Conservation (phyloP, 1,284 basidiomycete genomes). For the Sanghuangporus baumii region DNA sequence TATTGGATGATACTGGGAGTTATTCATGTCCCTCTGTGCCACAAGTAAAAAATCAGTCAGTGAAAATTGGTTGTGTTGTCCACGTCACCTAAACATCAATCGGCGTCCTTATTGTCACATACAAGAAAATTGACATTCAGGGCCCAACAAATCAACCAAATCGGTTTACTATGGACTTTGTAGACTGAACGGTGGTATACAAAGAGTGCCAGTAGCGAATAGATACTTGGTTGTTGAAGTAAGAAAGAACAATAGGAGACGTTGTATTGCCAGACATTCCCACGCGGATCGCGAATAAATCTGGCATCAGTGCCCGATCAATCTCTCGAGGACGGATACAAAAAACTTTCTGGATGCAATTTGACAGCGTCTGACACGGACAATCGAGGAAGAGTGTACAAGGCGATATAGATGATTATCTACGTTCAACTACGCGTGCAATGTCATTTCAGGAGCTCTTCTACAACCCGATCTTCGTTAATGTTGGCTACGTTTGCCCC, state of each 20-base stretch:
- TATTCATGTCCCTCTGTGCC: neutral
- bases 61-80: neutral
- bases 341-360: neutral
- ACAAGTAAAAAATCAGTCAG: neutral
- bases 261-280: no score
- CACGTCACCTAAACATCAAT: neutral
- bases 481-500: conserved; percentile 63
- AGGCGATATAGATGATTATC: neutral
- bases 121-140: no score
- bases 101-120: no score
- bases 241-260: no score
- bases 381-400: neutral
- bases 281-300: no score
- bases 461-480: conserved; percentile 53
- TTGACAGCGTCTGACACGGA: neutral
- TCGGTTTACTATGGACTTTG: no score
- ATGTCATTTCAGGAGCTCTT: conserved; percentile 46
- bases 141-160: no score
- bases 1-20: neutral
- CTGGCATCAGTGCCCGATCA: no score
- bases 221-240: no score
- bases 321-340: no score
- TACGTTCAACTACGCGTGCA: neutral
- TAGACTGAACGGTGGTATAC: no score
- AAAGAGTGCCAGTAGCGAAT: no score